Conservation (phyloP, 306 rosid species). For the Cucurbita argyrosperma region DNA sequence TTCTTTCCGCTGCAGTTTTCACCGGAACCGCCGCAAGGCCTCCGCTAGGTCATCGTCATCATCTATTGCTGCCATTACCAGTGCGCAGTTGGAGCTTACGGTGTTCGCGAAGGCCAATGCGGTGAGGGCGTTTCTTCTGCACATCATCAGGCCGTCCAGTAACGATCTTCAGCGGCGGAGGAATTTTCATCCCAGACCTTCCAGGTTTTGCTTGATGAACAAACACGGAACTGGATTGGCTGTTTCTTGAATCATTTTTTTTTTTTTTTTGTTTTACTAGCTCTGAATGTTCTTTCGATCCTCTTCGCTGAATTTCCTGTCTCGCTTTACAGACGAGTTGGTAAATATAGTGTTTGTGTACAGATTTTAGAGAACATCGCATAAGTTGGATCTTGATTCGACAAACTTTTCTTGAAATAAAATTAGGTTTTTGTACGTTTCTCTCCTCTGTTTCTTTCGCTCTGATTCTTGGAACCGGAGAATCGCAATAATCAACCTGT, state of each 20-base stretch:
- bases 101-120: not conserved
- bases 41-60: not conserved
- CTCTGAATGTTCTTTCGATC: not conserved
- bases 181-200: slow-evolving; percentile 15
- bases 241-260: slow-evolving; percentile 3
- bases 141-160: slow-evolving; percentile 9
- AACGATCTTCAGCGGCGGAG: slow-evolving; percentile 9
- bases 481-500: not conserved
- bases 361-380: not conserved
- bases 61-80: not conserved
- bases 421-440: not conserved
- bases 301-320: not conserved
- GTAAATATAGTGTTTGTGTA: not conserved
- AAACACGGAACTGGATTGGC: not conserved
- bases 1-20: slow-evolving; percentile 14
- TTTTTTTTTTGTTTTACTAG: not conserved
- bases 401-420: not conserved
- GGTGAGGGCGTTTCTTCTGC: slow-evolving; percentile 9
- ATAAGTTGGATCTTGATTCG: not conserved
- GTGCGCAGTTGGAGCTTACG: not conserved
- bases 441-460: not conserved
- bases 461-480: not conserved
- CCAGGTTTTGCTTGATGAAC: slow-evolving; percentile 16
- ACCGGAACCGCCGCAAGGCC: not conserved
- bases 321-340: not conserved